Evolutionary conservation across 805 yeast species (phyloP).

Genomic region (Pichia californica): DNA sequence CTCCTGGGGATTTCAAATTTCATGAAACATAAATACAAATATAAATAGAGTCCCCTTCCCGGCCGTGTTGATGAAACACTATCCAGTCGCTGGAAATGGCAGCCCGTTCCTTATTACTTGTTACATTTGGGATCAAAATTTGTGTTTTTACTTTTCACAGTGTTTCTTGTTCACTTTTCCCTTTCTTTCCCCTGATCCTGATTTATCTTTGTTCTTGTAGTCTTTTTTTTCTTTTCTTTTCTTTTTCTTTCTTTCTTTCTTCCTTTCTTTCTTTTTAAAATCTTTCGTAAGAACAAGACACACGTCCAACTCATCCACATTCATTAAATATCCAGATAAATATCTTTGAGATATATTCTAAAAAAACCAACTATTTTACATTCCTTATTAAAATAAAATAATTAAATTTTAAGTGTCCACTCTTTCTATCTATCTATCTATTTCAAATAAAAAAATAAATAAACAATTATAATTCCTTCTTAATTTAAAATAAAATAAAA

Average conservation of each 20-base stretch:
- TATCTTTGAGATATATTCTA: no score
- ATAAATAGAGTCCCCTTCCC: not conserved
- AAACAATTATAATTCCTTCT: not conserved
- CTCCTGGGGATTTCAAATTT: not conserved
- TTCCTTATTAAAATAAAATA: constrained; percentile 4
- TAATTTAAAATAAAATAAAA: not conserved
- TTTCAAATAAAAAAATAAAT: not conserved
- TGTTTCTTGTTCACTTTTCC: not conserved
- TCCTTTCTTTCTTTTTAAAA: not conserved
- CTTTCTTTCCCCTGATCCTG: not conserved
- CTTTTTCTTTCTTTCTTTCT: not conserved
- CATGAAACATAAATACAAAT: no score
- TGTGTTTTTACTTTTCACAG: no score
- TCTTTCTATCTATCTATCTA: not conserved
- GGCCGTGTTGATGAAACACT: no score
- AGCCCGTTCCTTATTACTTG: no score
- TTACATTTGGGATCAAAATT: no score
- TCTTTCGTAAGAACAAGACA: not conserved
- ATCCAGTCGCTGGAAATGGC: no score
- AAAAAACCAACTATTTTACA: no score
- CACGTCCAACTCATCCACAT: not conserved
- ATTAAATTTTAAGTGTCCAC: no score
- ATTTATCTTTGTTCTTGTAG: not conserved
- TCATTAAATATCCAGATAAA: not conserved
- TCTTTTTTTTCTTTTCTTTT: not conserved